Percentiles rank a stretch among this genome's conserved stretches.
Evolutionary conservation across 2,329 filamentous ascomycete genomes (phyloP).

Genomic region (Aspergillus quadricinctus): DNA sequence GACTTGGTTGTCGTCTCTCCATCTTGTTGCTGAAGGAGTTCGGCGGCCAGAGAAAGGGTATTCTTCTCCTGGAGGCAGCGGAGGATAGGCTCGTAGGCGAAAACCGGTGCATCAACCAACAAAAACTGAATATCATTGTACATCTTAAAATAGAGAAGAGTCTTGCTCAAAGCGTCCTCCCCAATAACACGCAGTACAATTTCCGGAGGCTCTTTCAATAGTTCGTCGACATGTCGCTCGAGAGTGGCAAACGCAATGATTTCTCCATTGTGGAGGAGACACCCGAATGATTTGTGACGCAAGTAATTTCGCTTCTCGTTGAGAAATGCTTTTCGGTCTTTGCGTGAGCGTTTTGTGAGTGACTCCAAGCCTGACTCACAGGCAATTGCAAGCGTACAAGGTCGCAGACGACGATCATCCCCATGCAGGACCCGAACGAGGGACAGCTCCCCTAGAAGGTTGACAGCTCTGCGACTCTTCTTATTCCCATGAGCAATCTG

Average conservation of each 20-base stretch:
- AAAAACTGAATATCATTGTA: slow-evolving; percentile 46
- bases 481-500: slow-evolving; percentile 49
- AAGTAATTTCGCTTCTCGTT: slow-evolving; percentile 48
- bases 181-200: slow-evolving; percentile 52
- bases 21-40: slow-evolving; percentile 44
- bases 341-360: slow-evolving; percentile 27
- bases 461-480: slow-evolving; percentile 32
- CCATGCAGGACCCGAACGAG: slow-evolving; percentile 39
- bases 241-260: slow-evolving; percentile 60
- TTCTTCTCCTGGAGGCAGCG: slow-evolving; percentile 53
- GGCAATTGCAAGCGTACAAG: slow-evolving; percentile 41
- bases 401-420: slow-evolving; percentile 19
- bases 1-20: slow-evolving; percentile 5
- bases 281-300: slow-evolving; percentile 59
- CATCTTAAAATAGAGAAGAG: slow-evolving; percentile 44
- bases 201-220: slow-evolving; percentile 42
- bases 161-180: slow-evolving; percentile 41
- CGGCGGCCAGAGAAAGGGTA: slow-evolving; percentile 53
- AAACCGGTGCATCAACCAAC: slow-evolving; percentile 61
- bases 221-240: slow-evolving; percentile 47
- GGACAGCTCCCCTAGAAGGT: slow-evolving; percentile 39
- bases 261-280: slow-evolving; percentile 48
- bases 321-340: slow-evolving; percentile 45
- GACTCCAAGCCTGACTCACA: slow-evolving; percentile 44
- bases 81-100: slow-evolving; percentile 66